Evolutionary conservation across 2,329 filamentous ascomycete species (phyloP), one percentile per base, ranked within the genome.

Genomic region (Penicillium palitans): DNA sequence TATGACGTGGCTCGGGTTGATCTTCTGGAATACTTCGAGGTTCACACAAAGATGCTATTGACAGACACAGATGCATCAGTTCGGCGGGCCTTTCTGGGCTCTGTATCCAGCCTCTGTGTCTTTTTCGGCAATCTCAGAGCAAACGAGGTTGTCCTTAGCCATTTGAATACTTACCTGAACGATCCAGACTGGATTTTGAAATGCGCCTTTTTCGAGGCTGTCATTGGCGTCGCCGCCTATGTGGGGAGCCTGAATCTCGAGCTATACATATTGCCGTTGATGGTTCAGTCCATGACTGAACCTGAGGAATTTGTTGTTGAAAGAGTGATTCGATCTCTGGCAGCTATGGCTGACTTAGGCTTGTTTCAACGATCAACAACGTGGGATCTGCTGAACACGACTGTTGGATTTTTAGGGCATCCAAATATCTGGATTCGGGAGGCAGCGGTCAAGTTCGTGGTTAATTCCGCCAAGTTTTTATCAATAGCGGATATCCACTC

Each of bases 181-280:
- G 95, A 98, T 68, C 87, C 89, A 42, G 93, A 99, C 72, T 99
- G 95, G 95, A 91, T 91, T 73, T 79, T 99, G 33, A 97, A 96
- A 74, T 97, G 92, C 68, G 92, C 93, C 3, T 98, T 98, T 72
- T 97, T 99, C 69, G 93, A 96, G 70, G 91, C 92, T 0, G 91
- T 98, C 27, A 91, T 98, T 17, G 93, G 93, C 4, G 93, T 99
- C 63, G 91, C 93, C 4, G 86, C 90, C 1, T 96, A 96, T 66
- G 85, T 98, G 35, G 95, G 95, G 29, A 92, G 90, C 59, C 90
- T 88, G 35, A 96, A 89, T 65, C 78, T 99, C 33, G 95, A 99
- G 74, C 92, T 96, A 66, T 99, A 97, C 67, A 96, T 98, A 63
- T 78, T 99, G 27, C 95, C 96, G 0, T 81, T 99, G 15, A 97